A percentile compares a stretch with the other conserved stretches of the same genome.
Conservation (phyloP, 164 flowering plant genomes). For the Cinnamomum chago region DNA sequence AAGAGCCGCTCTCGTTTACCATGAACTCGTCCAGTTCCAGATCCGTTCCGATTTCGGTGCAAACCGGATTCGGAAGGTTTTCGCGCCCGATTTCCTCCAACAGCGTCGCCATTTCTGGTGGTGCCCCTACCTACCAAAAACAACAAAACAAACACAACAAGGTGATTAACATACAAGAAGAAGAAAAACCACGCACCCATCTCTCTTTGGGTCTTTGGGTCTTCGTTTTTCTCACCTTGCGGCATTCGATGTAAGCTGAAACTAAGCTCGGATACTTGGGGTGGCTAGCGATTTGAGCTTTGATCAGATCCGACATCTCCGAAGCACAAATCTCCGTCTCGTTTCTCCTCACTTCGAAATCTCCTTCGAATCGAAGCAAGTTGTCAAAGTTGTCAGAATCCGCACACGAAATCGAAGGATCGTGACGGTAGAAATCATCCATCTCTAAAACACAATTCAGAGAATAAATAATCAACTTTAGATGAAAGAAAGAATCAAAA, state of each 20-base stretch:
- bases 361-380: constrained; percentile 23
- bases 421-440: constrained; percentile 55
- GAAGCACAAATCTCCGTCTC: constrained; percentile 14
- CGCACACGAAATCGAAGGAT: constrained; percentile 29
- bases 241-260: constrained; percentile 81
- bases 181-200: background rate
- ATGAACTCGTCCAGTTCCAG: constrained; percentile 88
- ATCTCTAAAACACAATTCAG: constrained; percentile 16
- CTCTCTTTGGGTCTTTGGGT: background rate
- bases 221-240: constrained; percentile 47
- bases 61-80: constrained; percentile 14
- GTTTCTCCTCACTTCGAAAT: constrained; percentile 20
- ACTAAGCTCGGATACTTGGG: constrained; percentile 73
- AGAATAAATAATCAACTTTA: no score
- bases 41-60: constrained; percentile 45
- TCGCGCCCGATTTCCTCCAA: constrained; percentile 53
- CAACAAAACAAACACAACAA: background rate
- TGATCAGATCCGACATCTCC: constrained; percentile 36
- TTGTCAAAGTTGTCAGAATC: constrained; percentile 43
- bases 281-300: constrained; percentile 79
- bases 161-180: background rate
- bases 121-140: constrained; percentile 62
- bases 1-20: constrained; percentile 28
- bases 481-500: background rate
- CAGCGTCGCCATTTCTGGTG: constrained; percentile 50